These are phyloP conservation scores for Panicum miliaceum DNA, from an alignment of 176 grass and related monocot genomes.

Conservation along the genomic window DNA sequence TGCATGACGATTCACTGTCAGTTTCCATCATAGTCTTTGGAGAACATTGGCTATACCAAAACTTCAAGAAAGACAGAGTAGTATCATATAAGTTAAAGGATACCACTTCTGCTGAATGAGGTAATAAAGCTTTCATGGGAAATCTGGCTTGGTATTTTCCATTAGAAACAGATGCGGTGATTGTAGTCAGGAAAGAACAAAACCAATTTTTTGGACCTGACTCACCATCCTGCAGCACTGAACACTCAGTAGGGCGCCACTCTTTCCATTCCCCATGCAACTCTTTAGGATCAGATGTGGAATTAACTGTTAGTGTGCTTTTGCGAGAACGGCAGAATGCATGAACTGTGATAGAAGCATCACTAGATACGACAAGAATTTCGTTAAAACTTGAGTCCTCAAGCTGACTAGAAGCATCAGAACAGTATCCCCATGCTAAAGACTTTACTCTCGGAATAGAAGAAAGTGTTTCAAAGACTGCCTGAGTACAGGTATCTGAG, in stretches of 20 bases:
- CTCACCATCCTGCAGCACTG: slow-evolving; percentile 43
- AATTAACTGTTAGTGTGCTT: slow-evolving; percentile 46
- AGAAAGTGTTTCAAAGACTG: slow-evolving; percentile 55
- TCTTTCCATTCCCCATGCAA: slow-evolving; percentile 77
- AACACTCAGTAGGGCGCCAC: slow-evolving; percentile 55
- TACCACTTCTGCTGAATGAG: slow-evolving; percentile 71
- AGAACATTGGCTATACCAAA: slow-evolving; percentile 40
- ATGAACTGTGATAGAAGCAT: slow-evolving; percentile 74
- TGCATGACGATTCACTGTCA: slow-evolving; percentile 28
- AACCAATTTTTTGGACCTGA: slow-evolving; percentile 57
- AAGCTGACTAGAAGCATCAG: slow-evolving; percentile 56
- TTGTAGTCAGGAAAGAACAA: slow-evolving; percentile 62
- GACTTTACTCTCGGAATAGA: slow-evolving; percentile 84
- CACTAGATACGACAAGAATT: slow-evolving; percentile 74
- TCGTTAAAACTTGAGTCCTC: slow-evolving; percentile 71
- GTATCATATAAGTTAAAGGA: slow-evolving; percentile 78
- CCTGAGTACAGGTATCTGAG: slow-evolving; percentile 33
- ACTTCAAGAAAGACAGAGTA: slow-evolving; percentile 72
- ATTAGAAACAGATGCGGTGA: slow-evolving; percentile 61
- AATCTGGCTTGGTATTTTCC: slow-evolving; percentile 72
- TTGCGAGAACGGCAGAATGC: slow-evolving; percentile 57
- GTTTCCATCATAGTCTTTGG: slow-evolving; percentile 33
- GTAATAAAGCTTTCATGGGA: slow-evolving; percentile 69
- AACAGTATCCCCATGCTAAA: slow-evolving; percentile 80
- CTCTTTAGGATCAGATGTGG: slow-evolving; percentile 50